Conservation (phyloP, 2,329 filamentous ascomycete genomes). For the Colletotrichum salicis region DNA sequence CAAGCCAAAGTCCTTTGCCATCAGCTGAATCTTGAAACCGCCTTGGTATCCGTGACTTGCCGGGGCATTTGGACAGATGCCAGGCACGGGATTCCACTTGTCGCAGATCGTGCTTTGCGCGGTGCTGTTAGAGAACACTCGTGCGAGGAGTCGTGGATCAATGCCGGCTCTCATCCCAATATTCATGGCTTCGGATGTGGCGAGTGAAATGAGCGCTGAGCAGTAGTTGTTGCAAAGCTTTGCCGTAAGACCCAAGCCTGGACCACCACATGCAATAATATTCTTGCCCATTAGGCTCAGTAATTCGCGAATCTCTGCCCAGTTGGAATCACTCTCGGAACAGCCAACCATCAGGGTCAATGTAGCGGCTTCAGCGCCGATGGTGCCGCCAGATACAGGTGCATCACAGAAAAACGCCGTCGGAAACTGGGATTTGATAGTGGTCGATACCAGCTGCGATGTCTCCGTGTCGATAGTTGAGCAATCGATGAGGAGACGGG, state of each 20-base stretch:
- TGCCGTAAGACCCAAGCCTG: constrained; percentile 65
- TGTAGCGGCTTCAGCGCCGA: too few relatives aligned
- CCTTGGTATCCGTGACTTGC: constrained; percentile 49
- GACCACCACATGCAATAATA: constrained; percentile 65
- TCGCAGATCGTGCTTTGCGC: constrained; percentile 47
- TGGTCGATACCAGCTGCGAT: too few relatives aligned
- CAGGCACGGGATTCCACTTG: constrained; percentile 46
- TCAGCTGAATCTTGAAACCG: constrained; percentile 69
- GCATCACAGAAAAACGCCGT: too few relatives aligned
- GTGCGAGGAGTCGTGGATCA: constrained; percentile 60
- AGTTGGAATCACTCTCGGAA: too few relatives aligned
- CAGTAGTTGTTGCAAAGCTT: constrained; percentile 72
- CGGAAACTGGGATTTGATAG: too few relatives aligned
- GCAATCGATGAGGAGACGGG: too few relatives aligned
- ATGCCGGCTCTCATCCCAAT: constrained; percentile 69
- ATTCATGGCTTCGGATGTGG: constrained; percentile 67
- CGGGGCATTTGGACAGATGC: constrained; percentile 45
- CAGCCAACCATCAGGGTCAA: too few relatives aligned
- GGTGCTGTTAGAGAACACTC: constrained; percentile 42
- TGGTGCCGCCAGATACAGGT: too few relatives aligned
- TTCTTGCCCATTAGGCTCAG: constrained; percentile 60
- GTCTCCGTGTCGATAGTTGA: too few relatives aligned
- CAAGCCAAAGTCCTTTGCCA: constrained; percentile 64
- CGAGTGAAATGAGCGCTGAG: constrained; percentile 68
- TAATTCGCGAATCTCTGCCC: background rate